Evolutionary conservation across 148 eudicot species (phyloP), one percentile per base, ranked within the genome.

Genomic region (Chenopodium album): DNA sequence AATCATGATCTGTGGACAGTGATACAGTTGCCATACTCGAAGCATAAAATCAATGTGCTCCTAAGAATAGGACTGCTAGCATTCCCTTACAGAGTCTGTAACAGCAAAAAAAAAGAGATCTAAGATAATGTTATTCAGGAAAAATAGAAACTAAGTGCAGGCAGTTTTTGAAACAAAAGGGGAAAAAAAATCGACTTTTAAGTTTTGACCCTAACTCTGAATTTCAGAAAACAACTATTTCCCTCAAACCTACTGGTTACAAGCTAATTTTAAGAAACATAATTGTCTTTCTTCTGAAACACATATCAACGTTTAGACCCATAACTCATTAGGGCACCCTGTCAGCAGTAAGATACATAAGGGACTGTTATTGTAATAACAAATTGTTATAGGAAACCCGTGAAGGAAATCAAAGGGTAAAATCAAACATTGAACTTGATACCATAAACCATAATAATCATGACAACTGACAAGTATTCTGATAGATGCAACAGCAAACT

Each of bases 1-100:
- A 88, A 91, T 94, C 4, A 91, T 87, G 12, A 93, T 88, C 97
- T 97, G 93, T 1, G 94, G 97, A 88, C 97, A 95, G 91, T 1
- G 94, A 94, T 19, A 82, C 94, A 1, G 94, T 88, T 41, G 93
- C 95, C 92, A 91, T 91, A 9, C 95, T 97, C 0, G 95, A 92
- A 2, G 97, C 88, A 81, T 87, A 91, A 13, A 50, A 29, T 89
- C 76, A n/a, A 92, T 94, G 88, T 92, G 91, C 47, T 78, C 37
- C 37, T 34, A 34, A 34, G 37, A 34, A 34, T 0, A 87, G 28
- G 23, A 94, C 89, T 22, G 98, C 92, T 52, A 90, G 75, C 28
- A 84, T 67, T 26, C 94, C 96, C 2, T 41, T 41, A 41, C 44
- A 41, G 44, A 41, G 44, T 86, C 84, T 4, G 74, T 83, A 22